Conservation (phyloP, 345 rosid genomes). For the Euclidium syriacum region DNA sequence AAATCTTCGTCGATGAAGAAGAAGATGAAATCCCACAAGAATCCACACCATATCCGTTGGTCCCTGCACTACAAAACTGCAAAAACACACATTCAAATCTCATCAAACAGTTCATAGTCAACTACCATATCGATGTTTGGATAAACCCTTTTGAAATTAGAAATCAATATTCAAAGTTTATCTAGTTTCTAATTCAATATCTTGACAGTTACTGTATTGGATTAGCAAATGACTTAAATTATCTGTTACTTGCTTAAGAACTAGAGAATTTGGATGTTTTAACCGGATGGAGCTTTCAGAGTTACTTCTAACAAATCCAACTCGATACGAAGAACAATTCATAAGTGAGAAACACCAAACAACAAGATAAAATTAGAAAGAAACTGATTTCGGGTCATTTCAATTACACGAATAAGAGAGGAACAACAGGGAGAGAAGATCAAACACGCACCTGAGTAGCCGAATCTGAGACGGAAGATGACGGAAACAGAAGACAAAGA, state of each 20-base stretch:
- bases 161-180: neutral
- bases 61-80: constrained; percentile 66
- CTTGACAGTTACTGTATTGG: neutral
- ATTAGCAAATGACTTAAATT: neutral
- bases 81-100: neutral
- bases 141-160: neutral
- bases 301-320: neutral
- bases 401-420: neutral
- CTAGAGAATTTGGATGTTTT: neutral
- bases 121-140: neutral
- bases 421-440: neutral
- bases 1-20: constrained; percentile 46
- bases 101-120: neutral
- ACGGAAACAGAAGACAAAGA: constrained; percentile 19
- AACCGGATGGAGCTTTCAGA: neutral
- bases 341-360: neutral
- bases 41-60: constrained; percentile 33
- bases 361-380: neutral
- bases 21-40: constrained; percentile 42
- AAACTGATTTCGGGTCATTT: neutral
- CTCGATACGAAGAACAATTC: neutral
- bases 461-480: constrained; percentile 12
- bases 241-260: neutral
- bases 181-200: neutral
- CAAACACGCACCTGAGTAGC: constrained; percentile 28